Evolutionary conservation across 495 filamentous ascomycete genomes (phyloP).

Genomic region (Podospora conica): DNA sequence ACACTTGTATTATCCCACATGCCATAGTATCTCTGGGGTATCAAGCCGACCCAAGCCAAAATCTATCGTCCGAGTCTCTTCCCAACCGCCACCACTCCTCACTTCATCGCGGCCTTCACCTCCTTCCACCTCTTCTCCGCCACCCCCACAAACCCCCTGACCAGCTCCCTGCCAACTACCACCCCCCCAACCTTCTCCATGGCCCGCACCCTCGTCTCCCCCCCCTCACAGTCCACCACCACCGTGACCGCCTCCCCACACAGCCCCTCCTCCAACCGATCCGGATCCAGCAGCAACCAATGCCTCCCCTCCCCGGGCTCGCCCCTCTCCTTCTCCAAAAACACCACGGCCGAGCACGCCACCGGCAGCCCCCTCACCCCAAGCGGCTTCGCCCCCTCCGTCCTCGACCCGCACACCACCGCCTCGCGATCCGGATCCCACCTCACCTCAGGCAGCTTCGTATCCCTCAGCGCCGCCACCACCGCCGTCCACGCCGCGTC

Average conservation of each 20-base stretch:
- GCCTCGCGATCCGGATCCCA: constrained; percentile 80
- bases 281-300: constrained; percentile 82
- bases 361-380: constrained; percentile 60
- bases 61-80: background rate
- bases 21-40: constrained; percentile 11
- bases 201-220: constrained; percentile 53
- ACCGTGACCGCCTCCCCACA: constrained; percentile 68
- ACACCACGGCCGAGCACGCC: constrained; percentile 66
- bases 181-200: constrained; percentile 81
- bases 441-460: constrained; percentile 68
- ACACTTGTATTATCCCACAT: background rate
- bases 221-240: constrained; percentile 58
- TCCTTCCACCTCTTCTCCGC: constrained; percentile 39
- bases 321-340: constrained; percentile 58
- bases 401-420: constrained; percentile 62
- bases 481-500: constrained; percentile 84
- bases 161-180: constrained; percentile 32
- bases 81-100: background rate
- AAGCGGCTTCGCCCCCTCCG: constrained; percentile 40
- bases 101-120: constrained; percentile 26
- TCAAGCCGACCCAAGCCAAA: constrained; percentile 9
- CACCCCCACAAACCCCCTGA: constrained; percentile 35
- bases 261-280: constrained; percentile 80
- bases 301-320: constrained; percentile 38
- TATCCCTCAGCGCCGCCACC: constrained; percentile 73